Percentiles rank a stretch among this genome's conserved stretches.
Evolutionary conservation across 345 rosid species (phyloP).

Genomic region (Diplotaxis tenuifolia): DNA sequence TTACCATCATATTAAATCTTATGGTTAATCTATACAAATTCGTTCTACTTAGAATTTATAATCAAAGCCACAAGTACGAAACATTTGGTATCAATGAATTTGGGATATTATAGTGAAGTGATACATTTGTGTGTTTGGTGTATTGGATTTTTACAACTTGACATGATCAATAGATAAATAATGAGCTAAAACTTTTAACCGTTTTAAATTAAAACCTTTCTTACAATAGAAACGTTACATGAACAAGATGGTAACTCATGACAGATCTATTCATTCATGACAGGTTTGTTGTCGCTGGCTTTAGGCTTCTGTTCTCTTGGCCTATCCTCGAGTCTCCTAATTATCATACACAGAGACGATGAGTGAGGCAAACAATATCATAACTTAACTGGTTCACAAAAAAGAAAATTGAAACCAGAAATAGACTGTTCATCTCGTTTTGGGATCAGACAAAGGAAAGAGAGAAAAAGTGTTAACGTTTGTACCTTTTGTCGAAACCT

Average conservation of each 20-base stretch:
- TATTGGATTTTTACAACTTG: background rate
- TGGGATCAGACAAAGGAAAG: background rate
- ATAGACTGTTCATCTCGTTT: background rate
- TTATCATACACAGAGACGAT: background rate
- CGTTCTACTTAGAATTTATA: no score
- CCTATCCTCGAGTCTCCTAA: slow-evolving; percentile 87
- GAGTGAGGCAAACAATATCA: background rate
- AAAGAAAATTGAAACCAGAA: background rate
- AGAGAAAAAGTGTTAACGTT: background rate
- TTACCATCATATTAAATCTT: no score
- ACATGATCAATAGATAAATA: background rate
- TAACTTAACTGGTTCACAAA: background rate
- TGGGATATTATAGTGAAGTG: background rate
- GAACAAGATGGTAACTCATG: background rate
- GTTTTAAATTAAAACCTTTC: background rate
- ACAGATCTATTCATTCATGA: slow-evolving; percentile 49
- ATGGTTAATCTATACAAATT: no score
- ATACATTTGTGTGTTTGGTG: background rate
- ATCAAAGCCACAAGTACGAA: no score
- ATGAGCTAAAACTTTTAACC: background rate
- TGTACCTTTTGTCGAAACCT: slow-evolving; percentile 81
- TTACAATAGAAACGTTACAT: background rate
- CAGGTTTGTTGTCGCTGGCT: slow-evolving; percentile 95
- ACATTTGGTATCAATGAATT: background rate
- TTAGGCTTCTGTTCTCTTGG: slow-evolving; percentile 91